Percentiles rank a stretch among this genome's conserved stretches.
Evolutionary conservation across 1,284 basidiomycete species (phyloP).

Genomic region (Moesziomyces globuligerus): DNA sequence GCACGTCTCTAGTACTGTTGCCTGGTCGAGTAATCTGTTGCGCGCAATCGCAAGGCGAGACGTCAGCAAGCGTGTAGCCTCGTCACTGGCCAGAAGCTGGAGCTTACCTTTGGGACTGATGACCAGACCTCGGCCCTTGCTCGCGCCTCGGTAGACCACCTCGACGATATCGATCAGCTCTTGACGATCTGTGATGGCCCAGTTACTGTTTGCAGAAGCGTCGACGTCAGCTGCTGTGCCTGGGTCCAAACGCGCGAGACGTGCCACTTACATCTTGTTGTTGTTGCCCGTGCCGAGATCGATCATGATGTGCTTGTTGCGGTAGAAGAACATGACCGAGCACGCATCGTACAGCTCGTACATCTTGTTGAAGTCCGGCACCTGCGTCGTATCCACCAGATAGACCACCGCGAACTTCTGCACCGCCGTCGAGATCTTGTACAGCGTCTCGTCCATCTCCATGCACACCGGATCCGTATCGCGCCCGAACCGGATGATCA

Average conservation of each 20-base stretch:
- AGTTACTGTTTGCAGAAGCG: constrained; percentile 38
- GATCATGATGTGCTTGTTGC: constrained; percentile 99
- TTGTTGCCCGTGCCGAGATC: constrained; percentile 99
- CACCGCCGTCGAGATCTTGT: constrained; percentile 90
- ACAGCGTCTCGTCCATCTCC: constrained; percentile 98
- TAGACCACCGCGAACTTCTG: constrained; percentile 99
- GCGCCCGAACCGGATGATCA: constrained; percentile 93
- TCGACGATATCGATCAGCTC: constrained; percentile 94
- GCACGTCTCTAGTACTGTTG: constrained; percentile 47
- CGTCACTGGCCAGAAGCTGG: too few species aligned
- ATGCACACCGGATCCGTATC: constrained; percentile 91
- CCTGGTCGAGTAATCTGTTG: constrained; percentile 59
- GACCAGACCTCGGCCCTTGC: constrained; percentile 96
- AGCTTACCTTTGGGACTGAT: constrained; percentile 88
- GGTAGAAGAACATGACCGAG: constrained; percentile 62
- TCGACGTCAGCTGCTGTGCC: background rate
- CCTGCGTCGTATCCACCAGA: constrained; percentile 92
- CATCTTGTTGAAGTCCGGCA: constrained; percentile 97
- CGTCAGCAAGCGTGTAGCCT: too few species aligned
- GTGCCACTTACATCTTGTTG: constrained; percentile 81
- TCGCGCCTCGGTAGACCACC: constrained; percentile 96
- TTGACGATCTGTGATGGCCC: constrained; percentile 66
- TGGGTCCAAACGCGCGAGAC: background rate
- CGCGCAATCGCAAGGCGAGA: too few species aligned
- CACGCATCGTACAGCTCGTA: constrained; percentile 64